A percentile compares a stretch with the other conserved stretches of the same genome.
These are phyloP conservation scores for Coniella lustricola DNA, from an alignment of 2,329 filamentous ascomycete genomes.

Conservation along the genomic window DNA sequence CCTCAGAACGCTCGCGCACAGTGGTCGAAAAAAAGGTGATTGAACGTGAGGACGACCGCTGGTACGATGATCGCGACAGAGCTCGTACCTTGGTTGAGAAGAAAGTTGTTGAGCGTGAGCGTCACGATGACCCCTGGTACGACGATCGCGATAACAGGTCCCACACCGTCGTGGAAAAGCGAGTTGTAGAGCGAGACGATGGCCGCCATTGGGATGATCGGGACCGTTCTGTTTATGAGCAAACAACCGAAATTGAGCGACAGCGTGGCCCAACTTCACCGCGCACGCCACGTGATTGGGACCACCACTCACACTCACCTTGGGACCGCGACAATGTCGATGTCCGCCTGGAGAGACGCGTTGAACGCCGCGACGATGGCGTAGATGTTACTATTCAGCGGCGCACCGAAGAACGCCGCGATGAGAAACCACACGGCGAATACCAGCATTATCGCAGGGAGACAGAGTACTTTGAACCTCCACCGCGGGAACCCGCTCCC, in stretches of 20 bases:
- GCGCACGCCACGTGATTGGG: slow-evolving; percentile 25
- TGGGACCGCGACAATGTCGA: slow-evolving; percentile 34
- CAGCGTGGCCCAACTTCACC: slow-evolving; percentile 23
- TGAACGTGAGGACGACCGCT: slow-evolving; percentile 11
- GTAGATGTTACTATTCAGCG: slow-evolving; percentile 47
- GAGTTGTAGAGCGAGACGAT: slow-evolving; percentile 27
- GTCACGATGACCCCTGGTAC: slow-evolving; percentile 12
- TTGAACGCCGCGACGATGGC: slow-evolving; percentile 37
- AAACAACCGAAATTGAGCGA: slow-evolving; percentile 34
- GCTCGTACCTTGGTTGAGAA: slow-evolving; percentile 11
- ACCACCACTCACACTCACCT: slow-evolving; percentile 25
- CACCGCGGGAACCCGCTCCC: slow-evolving; percentile 36
- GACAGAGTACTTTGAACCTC: slow-evolving; percentile 53
- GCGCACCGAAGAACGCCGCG: slow-evolving; percentile 42
- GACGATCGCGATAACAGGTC: slow-evolving; percentile 15
- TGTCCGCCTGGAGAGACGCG: slow-evolving; percentile 34
- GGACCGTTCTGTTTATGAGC: slow-evolving; percentile 36
- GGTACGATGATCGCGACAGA: slow-evolving; percentile 17
- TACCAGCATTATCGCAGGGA: slow-evolving; percentile 55
- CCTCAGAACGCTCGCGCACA: slow-evolving; percentile 8
- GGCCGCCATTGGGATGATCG: slow-evolving; percentile 30
- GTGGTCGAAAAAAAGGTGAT: slow-evolving; percentile 12
- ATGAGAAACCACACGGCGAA: slow-evolving; percentile 39
- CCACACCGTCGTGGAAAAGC: slow-evolving; percentile 27
- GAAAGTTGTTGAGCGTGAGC: slow-evolving; percentile 13